Conservation (phyloP, 805 yeast species). For the Candida schatavii region DNA sequence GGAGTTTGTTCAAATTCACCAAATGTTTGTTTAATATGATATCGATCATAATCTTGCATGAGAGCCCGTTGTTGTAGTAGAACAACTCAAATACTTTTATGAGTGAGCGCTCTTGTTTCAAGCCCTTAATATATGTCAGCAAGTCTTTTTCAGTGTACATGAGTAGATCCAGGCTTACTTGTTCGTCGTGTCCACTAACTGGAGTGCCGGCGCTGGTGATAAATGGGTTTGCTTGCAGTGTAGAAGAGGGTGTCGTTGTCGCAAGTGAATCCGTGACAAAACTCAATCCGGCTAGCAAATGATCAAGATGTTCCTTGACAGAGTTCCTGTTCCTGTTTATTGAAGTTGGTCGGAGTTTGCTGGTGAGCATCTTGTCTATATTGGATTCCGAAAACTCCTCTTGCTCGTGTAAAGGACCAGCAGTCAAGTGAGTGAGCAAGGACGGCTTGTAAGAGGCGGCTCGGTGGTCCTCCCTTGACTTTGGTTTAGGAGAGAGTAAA, state of each 20-base stretch:
- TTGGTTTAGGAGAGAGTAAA: conserved; percentile 25
- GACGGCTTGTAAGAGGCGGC: conserved; percentile 29
- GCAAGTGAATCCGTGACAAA: conserved; percentile 1
- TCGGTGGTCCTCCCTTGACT: conserved; percentile 1
- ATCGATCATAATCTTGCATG: conserved; percentile 22
- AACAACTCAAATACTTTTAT: conserved; percentile 21
- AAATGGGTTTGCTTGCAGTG: not conserved
- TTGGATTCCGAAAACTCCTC: not conserved
- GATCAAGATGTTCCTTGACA: conserved; percentile 13
- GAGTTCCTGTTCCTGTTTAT: conserved; percentile 6
- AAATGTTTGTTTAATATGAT: conserved; percentile 26
- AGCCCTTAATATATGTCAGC: conserved; percentile 15
- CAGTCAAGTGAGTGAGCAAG: conserved; percentile 21
- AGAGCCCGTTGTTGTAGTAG: conserved; percentile 23
- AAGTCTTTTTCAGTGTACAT: conserved; percentile 17
- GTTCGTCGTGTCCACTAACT: no score
- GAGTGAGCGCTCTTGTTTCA: conserved; percentile 17
- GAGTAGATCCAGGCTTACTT: conserved; percentile 8
- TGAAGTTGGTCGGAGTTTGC: not conserved
- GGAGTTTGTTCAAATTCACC: conserved; percentile 15
- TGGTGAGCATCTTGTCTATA: not conserved
- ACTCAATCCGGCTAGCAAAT: conserved; percentile 25
- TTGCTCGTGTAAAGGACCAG: not conserved
- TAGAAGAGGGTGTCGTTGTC: no score
- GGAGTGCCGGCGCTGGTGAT: no score